A percentile compares a stretch with the other conserved stretches of the same genome.
These are phyloP conservation scores for Amanita thiersii DNA, from an alignment of 768 basidiomycete genomes.

Conservation along the genomic window DNA sequence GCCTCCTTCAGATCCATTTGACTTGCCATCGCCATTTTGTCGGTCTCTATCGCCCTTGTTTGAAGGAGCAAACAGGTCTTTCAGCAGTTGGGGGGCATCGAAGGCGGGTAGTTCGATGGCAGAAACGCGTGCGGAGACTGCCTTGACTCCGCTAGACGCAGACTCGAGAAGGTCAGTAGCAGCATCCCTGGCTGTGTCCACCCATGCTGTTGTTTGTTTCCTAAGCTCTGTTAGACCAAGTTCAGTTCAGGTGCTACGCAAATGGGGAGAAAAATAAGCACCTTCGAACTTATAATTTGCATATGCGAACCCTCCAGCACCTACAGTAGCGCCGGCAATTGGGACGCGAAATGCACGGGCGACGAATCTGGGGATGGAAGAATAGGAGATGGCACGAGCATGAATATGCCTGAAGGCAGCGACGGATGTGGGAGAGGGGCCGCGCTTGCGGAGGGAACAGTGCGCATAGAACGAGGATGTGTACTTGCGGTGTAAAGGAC, in stretches of 20 bases:
- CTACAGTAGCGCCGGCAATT: conserved; percentile 81
- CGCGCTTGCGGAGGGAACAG: conserved; percentile 42
- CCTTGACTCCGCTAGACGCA: conserved; percentile 61
- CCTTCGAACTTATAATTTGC: conserved; percentile 97
- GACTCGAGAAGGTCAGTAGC: conserved; percentile 65
- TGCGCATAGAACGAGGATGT: conserved; percentile 44
- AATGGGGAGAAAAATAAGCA: conserved; percentile 23
- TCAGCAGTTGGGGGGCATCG: conserved; percentile 61
- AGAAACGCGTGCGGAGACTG: conserved; percentile 50
- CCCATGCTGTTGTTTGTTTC: conserved; percentile 60
- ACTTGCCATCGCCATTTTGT: conserved; percentile 20
- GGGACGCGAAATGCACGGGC: conserved; percentile 84
- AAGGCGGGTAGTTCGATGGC: conserved; percentile 48
- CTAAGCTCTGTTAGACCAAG: conserved; percentile 49
- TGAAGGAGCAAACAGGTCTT: conserved; percentile 40
- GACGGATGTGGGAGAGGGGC: conserved; percentile 21
- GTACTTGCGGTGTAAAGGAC: conserved; percentile 50
- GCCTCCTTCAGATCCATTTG: conserved; percentile 30
- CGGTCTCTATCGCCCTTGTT: conserved; percentile 21
- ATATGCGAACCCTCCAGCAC: conserved; percentile 87
- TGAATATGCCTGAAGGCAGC: conserved; percentile 56
- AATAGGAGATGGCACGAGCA: conserved; percentile 73
- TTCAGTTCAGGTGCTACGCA: neutral
- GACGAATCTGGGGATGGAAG: conserved; percentile 83
- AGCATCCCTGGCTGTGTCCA: conserved; percentile 56